These are phyloP conservation scores for Tricholoma sp. DNA, from an alignment of 768 basidiomycete species.

Conservation along the genomic window DNA sequence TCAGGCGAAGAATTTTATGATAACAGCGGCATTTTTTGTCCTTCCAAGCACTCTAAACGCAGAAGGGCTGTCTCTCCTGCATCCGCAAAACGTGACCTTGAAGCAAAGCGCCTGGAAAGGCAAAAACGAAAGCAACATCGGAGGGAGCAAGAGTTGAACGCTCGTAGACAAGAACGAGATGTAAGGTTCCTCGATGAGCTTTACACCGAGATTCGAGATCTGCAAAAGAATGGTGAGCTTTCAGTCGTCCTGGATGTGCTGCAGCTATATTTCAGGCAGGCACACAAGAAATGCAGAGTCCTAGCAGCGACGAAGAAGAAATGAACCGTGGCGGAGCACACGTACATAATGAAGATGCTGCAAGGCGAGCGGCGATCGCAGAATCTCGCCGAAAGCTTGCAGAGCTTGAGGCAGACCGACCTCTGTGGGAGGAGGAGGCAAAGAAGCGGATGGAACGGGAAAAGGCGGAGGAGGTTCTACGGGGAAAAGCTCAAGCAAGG, in stretches of 20 bases:
- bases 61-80: constrained; percentile 45
- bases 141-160: constrained; percentile 32
- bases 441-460: constrained; percentile 40
- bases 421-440: constrained; percentile 55
- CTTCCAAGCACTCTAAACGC: constrained; percentile 39
- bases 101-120: constrained; percentile 31
- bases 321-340: neutral
- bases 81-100: constrained; percentile 31
- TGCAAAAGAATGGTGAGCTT: constrained; percentile 16
- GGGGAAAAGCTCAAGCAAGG: constrained; percentile 30
- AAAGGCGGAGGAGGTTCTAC: constrained; percentile 33
- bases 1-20: constrained; percentile 28
- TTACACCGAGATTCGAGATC: constrained; percentile 29
- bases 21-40: constrained; percentile 26
- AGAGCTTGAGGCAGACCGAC: constrained; percentile 59
- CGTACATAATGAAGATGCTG: constrained; percentile 27
- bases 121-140: constrained; percentile 39
- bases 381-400: constrained; percentile 65
- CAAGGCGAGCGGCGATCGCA: constrained; percentile 41
- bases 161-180: constrained; percentile 33
- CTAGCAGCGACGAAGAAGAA: constrained; percentile 4
- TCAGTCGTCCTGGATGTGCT: neutral
- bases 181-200: constrained; percentile 37
- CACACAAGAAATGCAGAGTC: constrained; percentile 12
- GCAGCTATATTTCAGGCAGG: neutral